Evolutionary conservation across 768 basidiomycete genomes (phyloP).

Genomic region (Termitomyces sp.): DNA sequence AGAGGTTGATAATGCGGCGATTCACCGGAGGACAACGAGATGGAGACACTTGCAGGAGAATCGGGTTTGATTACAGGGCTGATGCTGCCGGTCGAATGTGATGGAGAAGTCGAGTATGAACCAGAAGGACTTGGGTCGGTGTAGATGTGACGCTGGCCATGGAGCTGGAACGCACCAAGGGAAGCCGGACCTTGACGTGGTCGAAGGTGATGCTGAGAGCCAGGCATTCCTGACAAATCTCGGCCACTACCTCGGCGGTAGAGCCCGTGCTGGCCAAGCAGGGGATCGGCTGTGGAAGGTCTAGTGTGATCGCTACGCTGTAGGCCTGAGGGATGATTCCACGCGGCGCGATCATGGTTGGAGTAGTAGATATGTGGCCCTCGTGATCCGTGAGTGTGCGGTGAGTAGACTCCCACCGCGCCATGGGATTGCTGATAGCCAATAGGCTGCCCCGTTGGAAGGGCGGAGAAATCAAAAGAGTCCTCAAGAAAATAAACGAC

Average conservation of each 20-base stretch:
- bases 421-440: constrained; percentile 6
- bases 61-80: not conserved
- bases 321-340: not conserved
- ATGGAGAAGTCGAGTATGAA: constrained; percentile 1
- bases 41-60: not conserved
- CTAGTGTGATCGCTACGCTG: not conserved
- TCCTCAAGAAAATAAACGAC: not conserved
- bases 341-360: not conserved
- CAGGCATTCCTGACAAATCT: not conserved
- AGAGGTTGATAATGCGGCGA: not conserved
- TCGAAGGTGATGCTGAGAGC: not conserved
- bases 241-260: constrained; percentile 3
- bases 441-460: constrained; percentile 4
- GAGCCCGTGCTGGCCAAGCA: not conserved
- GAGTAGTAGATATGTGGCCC: constrained; percentile 5
- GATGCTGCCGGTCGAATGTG: constrained; percentile 3
- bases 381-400: not conserved
- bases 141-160: constrained; percentile 2
- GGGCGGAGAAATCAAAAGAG: constrained; percentile 7
- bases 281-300: not conserved
- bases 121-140: not conserved
- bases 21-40: not conserved
- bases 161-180: not conserved
- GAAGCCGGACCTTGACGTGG: not conserved
- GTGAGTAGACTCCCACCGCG: not conserved